Evolutionary conservation across 2,329 filamentous ascomycete genomes (phyloP).

Genomic region (Phyllosticta citrichinensis): DNA sequence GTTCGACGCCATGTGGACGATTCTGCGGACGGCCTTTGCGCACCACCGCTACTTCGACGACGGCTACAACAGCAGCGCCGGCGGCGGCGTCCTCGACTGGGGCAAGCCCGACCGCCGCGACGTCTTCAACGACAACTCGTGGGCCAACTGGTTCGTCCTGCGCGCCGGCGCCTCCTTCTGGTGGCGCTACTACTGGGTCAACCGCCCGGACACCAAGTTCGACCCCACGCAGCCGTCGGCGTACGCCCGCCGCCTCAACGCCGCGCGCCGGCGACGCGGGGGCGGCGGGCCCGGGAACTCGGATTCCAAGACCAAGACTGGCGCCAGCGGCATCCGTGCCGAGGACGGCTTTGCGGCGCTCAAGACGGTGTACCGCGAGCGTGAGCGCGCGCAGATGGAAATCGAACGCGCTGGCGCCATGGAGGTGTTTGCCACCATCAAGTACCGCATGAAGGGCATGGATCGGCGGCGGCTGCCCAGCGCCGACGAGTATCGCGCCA

Average conservation of each 20-base stretch:
- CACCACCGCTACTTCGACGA: conserved; percentile 17
- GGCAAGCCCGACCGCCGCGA: conserved; percentile 9
- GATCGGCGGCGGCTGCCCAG: neutral
- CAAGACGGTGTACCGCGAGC: neutral
- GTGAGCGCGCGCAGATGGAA: conserved; percentile 4
- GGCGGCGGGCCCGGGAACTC: neutral
- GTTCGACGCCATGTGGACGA: conserved; percentile 23
- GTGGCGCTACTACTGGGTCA: conserved; percentile 23
- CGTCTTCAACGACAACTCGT: conserved; percentile 17
- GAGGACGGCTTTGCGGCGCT: conserved; percentile 3
- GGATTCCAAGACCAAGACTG: neutral
- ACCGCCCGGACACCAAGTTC: neutral
- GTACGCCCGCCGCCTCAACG: neutral
- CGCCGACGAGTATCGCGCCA: conserved; percentile 6
- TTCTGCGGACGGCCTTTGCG: conserved; percentile 20
- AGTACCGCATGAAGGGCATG: conserved; percentile 6
- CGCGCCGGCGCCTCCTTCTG: conserved; percentile 22
- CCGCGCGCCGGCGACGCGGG: neutral
- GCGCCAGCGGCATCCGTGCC: neutral
- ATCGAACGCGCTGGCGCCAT: conserved; percentile 7
- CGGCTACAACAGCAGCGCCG: conserved; percentile 15
- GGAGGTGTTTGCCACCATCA: conserved; percentile 7
- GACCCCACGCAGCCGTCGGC: neutral
- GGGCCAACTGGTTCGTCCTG: conserved; percentile 25
- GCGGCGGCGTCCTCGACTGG: conserved; percentile 18